Conservation (phyloP, 768 basidiomycete genomes). For the Mycena amicta region DNA sequence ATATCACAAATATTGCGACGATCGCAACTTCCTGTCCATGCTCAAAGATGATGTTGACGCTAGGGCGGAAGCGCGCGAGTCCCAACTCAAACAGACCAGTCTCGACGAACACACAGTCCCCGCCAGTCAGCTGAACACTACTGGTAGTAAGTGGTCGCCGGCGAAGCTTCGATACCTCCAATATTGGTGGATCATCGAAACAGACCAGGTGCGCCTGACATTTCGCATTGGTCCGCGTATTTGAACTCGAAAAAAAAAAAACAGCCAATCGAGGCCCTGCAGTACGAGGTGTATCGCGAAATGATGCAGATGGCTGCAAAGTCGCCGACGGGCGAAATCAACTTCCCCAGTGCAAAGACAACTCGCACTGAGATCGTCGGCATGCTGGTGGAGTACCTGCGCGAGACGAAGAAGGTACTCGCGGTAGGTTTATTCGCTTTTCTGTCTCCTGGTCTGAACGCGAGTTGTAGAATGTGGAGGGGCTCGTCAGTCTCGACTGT, state of each 20-base stretch:
- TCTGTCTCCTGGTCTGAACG: background rate
- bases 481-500: background rate
- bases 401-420: background rate
- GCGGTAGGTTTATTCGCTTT: background rate
- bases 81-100: background rate
- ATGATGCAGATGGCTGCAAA: background rate
- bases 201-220: background rate
- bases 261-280: background rate
- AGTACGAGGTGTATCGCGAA: background rate
- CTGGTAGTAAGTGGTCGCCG: background rate
- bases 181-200: background rate
- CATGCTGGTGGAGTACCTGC: background rate
- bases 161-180: background rate
- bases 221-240: background rate
- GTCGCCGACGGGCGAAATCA: background rate
- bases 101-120: background rate
- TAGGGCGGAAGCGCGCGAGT: background rate
- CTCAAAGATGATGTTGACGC: background rate
- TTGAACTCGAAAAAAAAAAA: too few relatives aligned
- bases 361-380: background rate
- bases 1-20: background rate
- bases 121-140: background rate
- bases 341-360: background rate
- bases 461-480: background rate
- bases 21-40: background rate